Evolutionary conservation across 306 rosid species (phyloP).

Genomic region (Sindora glabra): DNA sequence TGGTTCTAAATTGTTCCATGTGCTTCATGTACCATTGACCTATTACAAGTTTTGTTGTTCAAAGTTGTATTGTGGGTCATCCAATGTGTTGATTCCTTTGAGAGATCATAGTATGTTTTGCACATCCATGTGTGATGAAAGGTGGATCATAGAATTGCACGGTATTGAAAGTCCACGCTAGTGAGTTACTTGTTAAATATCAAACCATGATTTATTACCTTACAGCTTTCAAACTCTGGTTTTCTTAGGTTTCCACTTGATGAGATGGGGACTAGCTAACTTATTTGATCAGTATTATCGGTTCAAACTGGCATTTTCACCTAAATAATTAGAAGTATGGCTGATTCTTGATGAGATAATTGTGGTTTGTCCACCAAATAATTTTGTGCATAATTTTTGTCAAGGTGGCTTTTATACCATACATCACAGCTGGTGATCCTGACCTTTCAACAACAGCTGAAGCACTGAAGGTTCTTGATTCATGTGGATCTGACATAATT

Average conservation of each 20-base stretch:
- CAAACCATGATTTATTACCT: background rate
- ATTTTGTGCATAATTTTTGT: conserved; percentile 22
- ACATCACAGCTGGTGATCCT: conserved; percentile 93
- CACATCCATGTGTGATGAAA: background rate
- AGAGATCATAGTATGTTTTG: background rate
- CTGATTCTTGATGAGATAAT: background rate
- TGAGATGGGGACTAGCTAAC: background rate
- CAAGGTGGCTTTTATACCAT: conserved; percentile 86
- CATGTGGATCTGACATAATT: conserved; percentile 84
- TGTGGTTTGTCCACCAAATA: background rate
- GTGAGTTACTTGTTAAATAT: background rate
- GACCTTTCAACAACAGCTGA: conserved; percentile 84
- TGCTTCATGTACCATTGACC: background rate
- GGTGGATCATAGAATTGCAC: background rate
- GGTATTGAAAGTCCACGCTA: background rate
- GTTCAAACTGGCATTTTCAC: background rate
- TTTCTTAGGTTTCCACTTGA: background rate
- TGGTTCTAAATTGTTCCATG: background rate
- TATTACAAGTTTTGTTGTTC: background rate
- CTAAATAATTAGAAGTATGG: background rate
- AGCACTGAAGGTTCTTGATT: conserved; percentile 82
- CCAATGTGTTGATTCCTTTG: background rate
- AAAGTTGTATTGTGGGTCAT: background rate
- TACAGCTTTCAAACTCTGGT: background rate
- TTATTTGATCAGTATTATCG: background rate